Evolutionary conservation across 371 early-diverging fungal species (phyloP), one percentile per base, ranked within the genome.

Genomic region (Mortierella sp.): DNA sequence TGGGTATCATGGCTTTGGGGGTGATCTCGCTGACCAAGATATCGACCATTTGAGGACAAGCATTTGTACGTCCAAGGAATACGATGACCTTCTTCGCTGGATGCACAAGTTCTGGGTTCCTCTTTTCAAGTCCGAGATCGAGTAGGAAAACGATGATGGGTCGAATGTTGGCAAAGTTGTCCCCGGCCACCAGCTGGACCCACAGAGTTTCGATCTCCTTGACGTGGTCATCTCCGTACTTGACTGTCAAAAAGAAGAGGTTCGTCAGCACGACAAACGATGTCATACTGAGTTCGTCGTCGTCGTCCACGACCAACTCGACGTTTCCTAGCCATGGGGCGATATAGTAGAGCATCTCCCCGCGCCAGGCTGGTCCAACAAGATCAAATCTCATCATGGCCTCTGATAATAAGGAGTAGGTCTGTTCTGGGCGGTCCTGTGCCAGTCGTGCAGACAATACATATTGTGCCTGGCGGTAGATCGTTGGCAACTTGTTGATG

Each of bases 251-350:
- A 63, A 89, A 95, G 63, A 93, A 91, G 31, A 97, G 70, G 74
- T 95, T 95, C 37, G 87, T 91, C 17, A 96, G 79, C 14, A 95
- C 85, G 54, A 91, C 82, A 78, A 82, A 83, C 16, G 89, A 88
- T 44, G 86, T 85, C 28, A 80, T 65, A 29, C 62, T 69, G 27
- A 83, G 76, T 45, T 82, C 88, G 0, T 80, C 79, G 19, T 84
- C 83, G 12, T 80, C 78, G 53, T 83, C 89, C 16, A 87, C 79
- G 0, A 70, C 64, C 37, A 94, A 78, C 52, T 90, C 88, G 0
- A 95, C 81, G 57, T 94, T 94, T 25, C 89, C 83, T 37, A 95
- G 80, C 98, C 98, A 97, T 0, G 98, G 96, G 3, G 89, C 67
- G 77, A 95, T 81, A n/a, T 92, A 88, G 14, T 78, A 76, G 44